Evolutionary conservation across 768 basidiomycete genomes (phyloP).

Genomic region (Exsudoporus frostii): DNA sequence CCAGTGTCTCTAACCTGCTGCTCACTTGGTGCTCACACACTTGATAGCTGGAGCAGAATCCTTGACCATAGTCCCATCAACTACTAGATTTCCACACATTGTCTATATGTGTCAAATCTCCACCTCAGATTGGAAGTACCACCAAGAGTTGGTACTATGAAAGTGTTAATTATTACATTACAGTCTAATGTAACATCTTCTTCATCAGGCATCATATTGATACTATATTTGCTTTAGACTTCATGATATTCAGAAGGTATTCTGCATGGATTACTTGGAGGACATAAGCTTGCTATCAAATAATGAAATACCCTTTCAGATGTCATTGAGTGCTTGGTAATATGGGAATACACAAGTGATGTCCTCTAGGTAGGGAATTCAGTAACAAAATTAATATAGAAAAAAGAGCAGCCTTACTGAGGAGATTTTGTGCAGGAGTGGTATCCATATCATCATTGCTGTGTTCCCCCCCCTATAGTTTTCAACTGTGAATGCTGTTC

Average conservation of each 20-base stretch:
- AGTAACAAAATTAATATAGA: not conserved
- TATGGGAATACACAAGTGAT: conserved; percentile 2
- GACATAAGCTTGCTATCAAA: not conserved
- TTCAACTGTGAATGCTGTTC: not conserved
- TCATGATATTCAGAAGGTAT: not conserved
- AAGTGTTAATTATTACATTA: no score
- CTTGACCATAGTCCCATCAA: no score
- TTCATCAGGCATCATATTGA: no score
- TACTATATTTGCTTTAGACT: not conserved
- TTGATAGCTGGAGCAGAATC: no score
- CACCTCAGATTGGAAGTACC: no score
- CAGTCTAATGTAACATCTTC: no score
- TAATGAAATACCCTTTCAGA: not conserved
- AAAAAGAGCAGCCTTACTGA: not conserved
- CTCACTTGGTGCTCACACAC: no score
- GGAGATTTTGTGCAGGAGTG: not conserved
- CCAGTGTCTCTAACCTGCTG: no score
- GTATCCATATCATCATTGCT: not conserved
- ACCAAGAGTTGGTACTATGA: no score
- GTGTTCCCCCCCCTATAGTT: not conserved
- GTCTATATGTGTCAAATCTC: no score
- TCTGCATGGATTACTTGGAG: not conserved
- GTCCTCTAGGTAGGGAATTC: not conserved
- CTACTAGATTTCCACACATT: no score
- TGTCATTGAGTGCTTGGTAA: not conserved